Evolutionary conservation across 2,329 filamentous ascomycete species (phyloP), one percentile per base, ranked within the genome.

Genomic region (Pseudocercospora musae): DNA sequence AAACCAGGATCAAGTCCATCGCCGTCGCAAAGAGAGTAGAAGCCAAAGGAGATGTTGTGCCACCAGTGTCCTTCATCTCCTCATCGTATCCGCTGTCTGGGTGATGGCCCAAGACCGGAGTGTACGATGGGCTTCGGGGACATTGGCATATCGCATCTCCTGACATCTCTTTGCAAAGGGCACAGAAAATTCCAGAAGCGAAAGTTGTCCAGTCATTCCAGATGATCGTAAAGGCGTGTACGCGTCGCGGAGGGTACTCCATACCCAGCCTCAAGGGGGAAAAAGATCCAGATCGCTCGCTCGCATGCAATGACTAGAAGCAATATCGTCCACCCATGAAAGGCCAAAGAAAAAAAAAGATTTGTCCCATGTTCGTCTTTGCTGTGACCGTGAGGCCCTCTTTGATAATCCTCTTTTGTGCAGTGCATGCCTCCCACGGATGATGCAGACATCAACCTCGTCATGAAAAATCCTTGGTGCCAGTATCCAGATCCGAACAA

Each of bases 41-140:
- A 27, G 40, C 9, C 31, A 20, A 54, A 40, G 4, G 5, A 13
- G 52, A n/a, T 15, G 8, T 1, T 31, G 18, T 11, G 27, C 49
- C 23, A 18, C 49, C 23, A 18, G 15, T 20, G 29, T 29, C 66
- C 67, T 44, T 69, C 67, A 67, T 63, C 62, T 37, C 66, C 67
- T 62, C 67, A 59, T 58, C 61, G 67, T 62, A 64, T 67, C 64
- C 66, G 64, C 66, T 66, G 66, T 66, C 67, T 62, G 61, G 54
- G 27, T 27, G n/a, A 25, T 33, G 10, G n/a, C 52, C 13, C 64
- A 56, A 63, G 66, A 68, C 65, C 65, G 63, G 63, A 66, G 63
- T 68, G 60, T 62, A 63, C 66, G 57, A 52, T 62, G 68, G 66
- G 65, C 64, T 70, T 69, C 67, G 52, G 23, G 27, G 29, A 23